Percentiles rank a stretch among this genome's conserved stretches.
Conservation (phyloP, 176 grass and related monocot species). For the Oryza brachyantha region DNA sequence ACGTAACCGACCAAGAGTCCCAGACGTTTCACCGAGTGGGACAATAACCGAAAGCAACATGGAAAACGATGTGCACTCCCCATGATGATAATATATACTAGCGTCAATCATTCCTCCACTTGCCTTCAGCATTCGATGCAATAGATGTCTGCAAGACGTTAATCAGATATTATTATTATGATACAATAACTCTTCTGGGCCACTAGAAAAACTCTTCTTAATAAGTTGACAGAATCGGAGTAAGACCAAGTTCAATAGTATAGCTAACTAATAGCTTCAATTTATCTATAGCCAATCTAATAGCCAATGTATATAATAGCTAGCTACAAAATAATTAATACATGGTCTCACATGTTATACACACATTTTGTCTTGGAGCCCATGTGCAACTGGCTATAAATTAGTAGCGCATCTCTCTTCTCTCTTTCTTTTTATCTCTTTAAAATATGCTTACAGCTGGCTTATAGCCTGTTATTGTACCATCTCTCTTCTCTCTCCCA, state of each 20-base stretch:
- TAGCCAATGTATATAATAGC: too few species aligned
- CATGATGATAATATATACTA: not conserved
- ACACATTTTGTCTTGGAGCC: too few species aligned
- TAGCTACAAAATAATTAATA: too few species aligned
- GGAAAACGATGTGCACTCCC: not conserved
- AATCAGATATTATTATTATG: not conserved
- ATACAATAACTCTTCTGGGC: not conserved
- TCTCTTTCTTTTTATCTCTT: too few species aligned
- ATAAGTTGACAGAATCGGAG: not conserved
- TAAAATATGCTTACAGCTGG: too few species aligned
- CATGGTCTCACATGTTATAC: too few species aligned
- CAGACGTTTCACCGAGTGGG: constrained; percentile 10
- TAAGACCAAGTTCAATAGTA: not conserved
- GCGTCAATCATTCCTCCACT: not conserved
- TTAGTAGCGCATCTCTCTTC: too few species aligned
- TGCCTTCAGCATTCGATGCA: not conserved
- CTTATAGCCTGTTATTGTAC: too few species aligned
- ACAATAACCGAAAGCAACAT: constrained; percentile 6
- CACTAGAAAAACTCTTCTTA: not conserved
- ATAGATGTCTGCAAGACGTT: not conserved
- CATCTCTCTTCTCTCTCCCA: too few species aligned
- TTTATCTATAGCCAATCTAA: too few species aligned
- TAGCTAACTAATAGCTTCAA: too few species aligned
- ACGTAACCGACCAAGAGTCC: not conserved
- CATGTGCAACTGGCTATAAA: too few species aligned